phyloP scores from a whole-genome alignment of 768 basidiomycete genomes.

The Lactarius indigo region DNA sequence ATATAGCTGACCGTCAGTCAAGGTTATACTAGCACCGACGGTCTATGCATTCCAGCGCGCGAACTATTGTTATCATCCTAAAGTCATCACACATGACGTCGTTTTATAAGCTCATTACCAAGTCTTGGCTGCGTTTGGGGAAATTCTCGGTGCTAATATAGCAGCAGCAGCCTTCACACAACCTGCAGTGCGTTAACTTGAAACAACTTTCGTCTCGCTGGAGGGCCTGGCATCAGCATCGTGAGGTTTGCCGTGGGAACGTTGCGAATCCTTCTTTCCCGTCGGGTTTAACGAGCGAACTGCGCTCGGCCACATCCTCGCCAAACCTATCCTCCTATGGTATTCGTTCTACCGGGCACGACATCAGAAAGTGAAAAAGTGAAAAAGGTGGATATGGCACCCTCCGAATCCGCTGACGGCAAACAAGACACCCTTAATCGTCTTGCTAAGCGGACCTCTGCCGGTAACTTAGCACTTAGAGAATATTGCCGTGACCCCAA shows the following conservation, averaged over 20 bases:
- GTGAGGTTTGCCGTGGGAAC: neutral
- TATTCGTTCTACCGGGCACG: neutral
- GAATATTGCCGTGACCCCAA: neutral
- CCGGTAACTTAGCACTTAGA: neutral
- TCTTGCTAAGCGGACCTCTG: neutral
- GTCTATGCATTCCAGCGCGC: neutral
- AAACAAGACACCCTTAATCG: neutral
- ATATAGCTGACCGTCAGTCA: neutral
- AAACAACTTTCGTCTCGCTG: neutral
- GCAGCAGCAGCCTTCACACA: neutral
- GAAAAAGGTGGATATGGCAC: neutral
- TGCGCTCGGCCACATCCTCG: neutral
- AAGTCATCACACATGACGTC: neutral
- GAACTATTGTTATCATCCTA: neutral
- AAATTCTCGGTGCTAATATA: neutral
- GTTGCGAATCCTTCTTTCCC: neutral
- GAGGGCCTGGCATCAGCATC: neutral
- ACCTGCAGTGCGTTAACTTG: neutral
- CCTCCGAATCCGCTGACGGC: neutral
- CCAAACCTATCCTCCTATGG: neutral
- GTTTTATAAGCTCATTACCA: neutral
- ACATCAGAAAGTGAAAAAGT: neutral
- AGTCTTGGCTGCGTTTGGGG: neutral
- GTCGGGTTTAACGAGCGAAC: neutral
- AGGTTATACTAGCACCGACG: neutral